A percentile compares a stretch with the other conserved stretches of the same genome.
Conservation (phyloP, 2,329 filamentous ascomycete species). For the Aspergillus udagawae region DNA sequence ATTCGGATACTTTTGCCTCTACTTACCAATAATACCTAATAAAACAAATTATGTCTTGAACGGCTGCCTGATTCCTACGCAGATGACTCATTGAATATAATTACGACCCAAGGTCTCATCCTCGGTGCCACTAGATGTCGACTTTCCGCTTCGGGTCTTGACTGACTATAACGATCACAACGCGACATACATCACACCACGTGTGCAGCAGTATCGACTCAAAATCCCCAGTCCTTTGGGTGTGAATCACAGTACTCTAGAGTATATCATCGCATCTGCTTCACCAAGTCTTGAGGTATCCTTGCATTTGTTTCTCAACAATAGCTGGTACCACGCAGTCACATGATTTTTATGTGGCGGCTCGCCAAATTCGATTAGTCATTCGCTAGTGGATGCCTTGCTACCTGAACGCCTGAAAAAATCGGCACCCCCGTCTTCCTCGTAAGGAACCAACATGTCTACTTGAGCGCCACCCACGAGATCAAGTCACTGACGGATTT, state of each 20-base stretch:
- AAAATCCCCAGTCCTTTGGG: background rate
- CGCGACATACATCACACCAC: background rate
- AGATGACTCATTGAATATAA: background rate
- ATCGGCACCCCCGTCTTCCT: constrained; percentile 20
- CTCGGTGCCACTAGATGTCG: background rate
- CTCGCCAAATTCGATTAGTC: constrained; percentile 19
- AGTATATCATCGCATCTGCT: background rate
- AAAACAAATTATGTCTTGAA: background rate
- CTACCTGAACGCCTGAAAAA: constrained; percentile 23
- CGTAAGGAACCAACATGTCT: constrained; percentile 11
- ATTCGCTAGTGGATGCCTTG: constrained; percentile 22
- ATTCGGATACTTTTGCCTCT: background rate
- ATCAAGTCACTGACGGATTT: constrained; percentile 5
- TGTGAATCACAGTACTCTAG: background rate
- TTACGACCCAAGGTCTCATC: background rate
- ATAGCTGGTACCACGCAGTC: background rate
- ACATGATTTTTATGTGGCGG: constrained; percentile 10
- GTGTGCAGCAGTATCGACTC: background rate
- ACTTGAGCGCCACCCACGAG: constrained; percentile 7
- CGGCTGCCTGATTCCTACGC: background rate
- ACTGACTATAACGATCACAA: background rate
- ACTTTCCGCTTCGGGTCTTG: background rate
- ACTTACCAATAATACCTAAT: background rate
- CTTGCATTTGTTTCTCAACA: background rate
- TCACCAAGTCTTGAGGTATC: background rate